Evolutionary conservation across 257 asterid species (phyloP), one percentile per base, ranked within the genome.

Genomic region (Fraxinus anomala): DNA sequence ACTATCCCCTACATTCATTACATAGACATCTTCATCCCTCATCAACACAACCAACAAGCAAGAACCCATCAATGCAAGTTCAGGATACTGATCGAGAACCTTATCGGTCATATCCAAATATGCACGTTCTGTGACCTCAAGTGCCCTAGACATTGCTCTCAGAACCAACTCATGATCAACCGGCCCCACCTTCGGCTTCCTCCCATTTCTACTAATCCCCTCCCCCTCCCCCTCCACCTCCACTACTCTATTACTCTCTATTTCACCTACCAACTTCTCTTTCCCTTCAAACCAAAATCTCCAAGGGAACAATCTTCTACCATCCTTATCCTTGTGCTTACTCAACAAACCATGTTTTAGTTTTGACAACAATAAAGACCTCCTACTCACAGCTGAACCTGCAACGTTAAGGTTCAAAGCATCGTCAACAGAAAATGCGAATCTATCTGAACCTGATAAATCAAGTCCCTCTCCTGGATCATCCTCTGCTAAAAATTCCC

Each of bases 21-120:
- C 97, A 84, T 91, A 94, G 44, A 94, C 99, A 76, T 92, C 99
- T n/a, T 92, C 99, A 73, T 92, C 99, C 84, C 96, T 94, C 99
- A 94, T 94, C 89, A 92, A 86, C 0, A 80, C 97, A 75, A 88
- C 99, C 89, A 94, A 83, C 85, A 94, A 84, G 82, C 99, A 94
- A 81, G 99, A 94, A 73, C 99, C 99, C 97, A 94, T 94, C 86
- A 94, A 82, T 8, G 99, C 99, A 79, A 94, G 93, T 86, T 94
- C 99, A 8, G 97, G 99, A 80, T 92, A 92, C 77, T 93, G 92
- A 83, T 94, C 96, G 79, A 94, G 96, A 82, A 94, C 91, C 89
- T 91, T 92, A 78, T 94, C 96, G 0, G 97, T 92, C 97, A 94
- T 83, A 87, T 90, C 94, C 87, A 95, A 83, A 78, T 90, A 95